phyloP scores from a whole-genome alignment of 306 rosid species.

The Urtica urens region DNA sequence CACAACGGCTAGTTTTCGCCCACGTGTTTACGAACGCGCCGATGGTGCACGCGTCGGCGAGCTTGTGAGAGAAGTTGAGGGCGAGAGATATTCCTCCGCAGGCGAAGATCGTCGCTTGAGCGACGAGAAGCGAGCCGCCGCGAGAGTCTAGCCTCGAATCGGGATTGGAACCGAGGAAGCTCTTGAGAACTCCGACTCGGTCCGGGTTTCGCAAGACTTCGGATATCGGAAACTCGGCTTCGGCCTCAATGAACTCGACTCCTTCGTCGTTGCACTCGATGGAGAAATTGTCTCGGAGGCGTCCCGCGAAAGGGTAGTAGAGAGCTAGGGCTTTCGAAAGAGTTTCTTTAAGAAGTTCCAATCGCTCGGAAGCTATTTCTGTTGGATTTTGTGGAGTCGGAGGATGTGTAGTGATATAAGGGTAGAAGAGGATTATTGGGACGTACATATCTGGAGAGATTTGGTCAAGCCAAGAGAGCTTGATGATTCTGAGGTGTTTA shows the following conservation, averaged over 20 bases:
- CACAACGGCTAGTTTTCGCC: no score
- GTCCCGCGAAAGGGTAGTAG: conserved; percentile 48
- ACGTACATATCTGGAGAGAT: conserved; percentile 8
- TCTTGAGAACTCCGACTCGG: no score
- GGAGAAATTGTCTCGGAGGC: conserved; percentile 13
- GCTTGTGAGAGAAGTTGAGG: not conserved
- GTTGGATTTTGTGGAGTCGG: no score
- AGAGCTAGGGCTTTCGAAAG: conserved; percentile 30
- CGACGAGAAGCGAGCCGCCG: not conserved
- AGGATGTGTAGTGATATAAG: no score
- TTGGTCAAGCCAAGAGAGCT: conserved; percentile 31
- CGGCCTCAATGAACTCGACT: conserved; percentile 17
- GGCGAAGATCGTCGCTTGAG: not conserved
- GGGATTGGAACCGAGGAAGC: no score
- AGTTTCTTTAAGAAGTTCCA: conserved; percentile 39
- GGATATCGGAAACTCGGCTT: not conserved
- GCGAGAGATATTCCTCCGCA: conserved; percentile 1
- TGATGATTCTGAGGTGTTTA: conserved; percentile 12
- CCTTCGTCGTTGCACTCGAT: conserved; percentile 40
- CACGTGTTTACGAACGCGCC: not conserved
- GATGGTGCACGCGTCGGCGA: not conserved
- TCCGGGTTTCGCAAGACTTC: not conserved
- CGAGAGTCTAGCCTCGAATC: no score
- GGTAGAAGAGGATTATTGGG: conserved; percentile 38
- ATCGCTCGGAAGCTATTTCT: no score